phyloP scores from a whole-genome alignment of 495 filamentous ascomycete species.

The Hypoxylon crocopeplum region DNA sequence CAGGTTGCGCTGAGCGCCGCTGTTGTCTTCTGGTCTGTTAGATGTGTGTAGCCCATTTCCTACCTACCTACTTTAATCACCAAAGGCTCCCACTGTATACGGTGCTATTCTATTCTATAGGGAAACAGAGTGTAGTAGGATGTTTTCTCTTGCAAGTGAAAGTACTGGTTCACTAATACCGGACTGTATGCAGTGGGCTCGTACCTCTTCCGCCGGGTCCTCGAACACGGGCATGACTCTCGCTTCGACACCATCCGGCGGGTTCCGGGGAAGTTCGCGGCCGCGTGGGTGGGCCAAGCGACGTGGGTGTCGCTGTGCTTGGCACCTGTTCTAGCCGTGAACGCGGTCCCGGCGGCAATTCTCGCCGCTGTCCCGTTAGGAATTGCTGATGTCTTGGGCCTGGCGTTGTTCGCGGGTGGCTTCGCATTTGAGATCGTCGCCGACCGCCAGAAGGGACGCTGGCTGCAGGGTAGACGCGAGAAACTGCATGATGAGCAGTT shows the following conservation, averaged over 20 bases:
- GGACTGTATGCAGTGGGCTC: conserved; percentile 57
- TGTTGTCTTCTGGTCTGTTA: conserved; percentile 63
- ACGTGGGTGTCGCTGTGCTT: conserved; percentile 67
- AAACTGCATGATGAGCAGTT: conserved; percentile 70
- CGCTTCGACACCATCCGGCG: conserved; percentile 69
- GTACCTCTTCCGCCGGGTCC: conserved; percentile 64
- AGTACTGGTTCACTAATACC: too few species aligned
- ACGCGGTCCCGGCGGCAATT: conserved; percentile 59
- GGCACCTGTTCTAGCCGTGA: conserved; percentile 65
- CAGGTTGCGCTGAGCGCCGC: conserved; percentile 64
- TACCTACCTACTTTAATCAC: too few species aligned
- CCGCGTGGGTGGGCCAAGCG: conserved; percentile 65
- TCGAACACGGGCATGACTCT: conserved; percentile 61
- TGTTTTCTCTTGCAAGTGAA: too few species aligned
- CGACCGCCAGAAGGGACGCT: conserved; percentile 65
- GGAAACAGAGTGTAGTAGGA: too few species aligned
- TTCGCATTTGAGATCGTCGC: conserved; percentile 64
- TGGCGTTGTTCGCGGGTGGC: conserved; percentile 61
- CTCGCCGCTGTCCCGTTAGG: conserved; percentile 49
- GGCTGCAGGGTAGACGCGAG: conserved; percentile 60
- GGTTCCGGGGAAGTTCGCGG: conserved; percentile 64
- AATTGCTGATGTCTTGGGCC: conserved; percentile 57
- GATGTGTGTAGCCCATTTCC: conserved; percentile 50
- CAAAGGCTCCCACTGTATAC: too few species aligned
- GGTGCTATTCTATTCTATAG: too few species aligned